Base-by-base conservation (phyloP, 1,284 basidiomycete genomes). In the Bondarzewia mesenterica region DNA sequence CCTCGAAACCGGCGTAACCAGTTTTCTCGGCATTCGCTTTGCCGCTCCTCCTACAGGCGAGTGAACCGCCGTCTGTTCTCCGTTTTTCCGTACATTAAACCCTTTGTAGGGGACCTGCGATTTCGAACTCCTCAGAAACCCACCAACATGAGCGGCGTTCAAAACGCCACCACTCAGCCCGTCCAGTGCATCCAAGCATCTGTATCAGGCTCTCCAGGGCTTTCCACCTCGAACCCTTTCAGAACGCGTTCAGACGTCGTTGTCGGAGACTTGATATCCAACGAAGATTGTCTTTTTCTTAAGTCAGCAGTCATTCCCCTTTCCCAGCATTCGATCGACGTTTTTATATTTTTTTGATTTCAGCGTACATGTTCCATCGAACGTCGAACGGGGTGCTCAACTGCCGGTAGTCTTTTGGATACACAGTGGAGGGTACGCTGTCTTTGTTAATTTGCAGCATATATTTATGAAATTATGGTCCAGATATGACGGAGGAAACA, bases 381-480 rank as follows among this genome's bases (percentile, higher is more conserved):
- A 23, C n/a, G 37, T 29, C 7, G 38, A 10, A 8, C 7, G 48
- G 48, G 8, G 25, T 15, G 7, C 32, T 26, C 4, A 20, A 35
- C 23, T 68, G 7, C 69, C 69, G n/a, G 66, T 70, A 3, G 57
- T 73, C 3, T 61, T 73, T 39, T 73, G 62, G 64, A 71, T 73
- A 37, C 71, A 73, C 52, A 71, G 70, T 27, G 63, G 60, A 50
- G 62, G 58, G 56, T 60, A 35, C 42, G 54, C 52, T 44, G n/a
- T 35, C 32, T n/a, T 29, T 27, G 6, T 29, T 23, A 36, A 7
- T 32, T 42, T n/a, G n/a, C n/a, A 22, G n/a, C 5, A 5, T 41
- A 5, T 41, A 21, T 41, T 41, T n/a, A 4, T 21, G n/a, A 12
- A 41, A 5, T 18, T 5, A 12, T 16, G 12, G 4, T 5, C n/a